phyloP scores from a whole-genome alignment of 2,329 filamentous ascomycete species.

The Podosphaera leucotricha region DNA sequence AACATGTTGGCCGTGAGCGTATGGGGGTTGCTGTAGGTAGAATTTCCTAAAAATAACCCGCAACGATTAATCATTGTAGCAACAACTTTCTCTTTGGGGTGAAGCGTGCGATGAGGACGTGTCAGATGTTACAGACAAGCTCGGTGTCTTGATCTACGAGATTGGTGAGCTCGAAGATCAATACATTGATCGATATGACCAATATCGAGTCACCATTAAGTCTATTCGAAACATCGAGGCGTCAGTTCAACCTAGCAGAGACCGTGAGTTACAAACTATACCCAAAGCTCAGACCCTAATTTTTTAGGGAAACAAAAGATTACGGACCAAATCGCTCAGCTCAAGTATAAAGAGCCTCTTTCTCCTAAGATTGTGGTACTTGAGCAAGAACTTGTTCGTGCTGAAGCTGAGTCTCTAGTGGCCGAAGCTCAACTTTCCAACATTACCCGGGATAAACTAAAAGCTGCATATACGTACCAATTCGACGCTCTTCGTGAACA shows the following conservation, averaged over 20 bases:
- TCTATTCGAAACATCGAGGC: conserved; percentile 98
- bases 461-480: conserved; percentile 93
- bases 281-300: conserved; percentile 5
- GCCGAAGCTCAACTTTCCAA: conserved; percentile 96
- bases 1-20: conserved; percentile 79
- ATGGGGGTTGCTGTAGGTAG: conserved; percentile 88
- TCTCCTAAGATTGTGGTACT: conserved; percentile 93
- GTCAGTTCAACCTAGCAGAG: conserved; percentile 89
- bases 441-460: conserved; percentile 98
- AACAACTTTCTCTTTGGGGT: conserved; percentile 98
- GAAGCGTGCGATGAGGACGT: conserved; percentile 92
- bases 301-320: conserved; percentile 85
- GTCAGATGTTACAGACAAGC: conserved; percentile 95
- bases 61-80: conserved; percentile 25
- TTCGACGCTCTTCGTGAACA: conserved; percentile 95
- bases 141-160: conserved; percentile 77
- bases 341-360: conserved; percentile 99
- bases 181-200: conserved; percentile 95
- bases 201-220: conserved; percentile 98
- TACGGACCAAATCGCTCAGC: conserved; percentile 90
- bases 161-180: conserved; percentile 94
- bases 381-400: conserved; percentile 93
- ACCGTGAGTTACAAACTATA: conserved; percentile 37
- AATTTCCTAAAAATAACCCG: conserved; percentile 1
- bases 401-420: conserved; percentile 95